Percentiles rank a stretch among this genome's conserved stretches.
phyloP scores from a whole-genome alignment of 805 yeast species.

The Schwanniomyces sp. region DNA sequence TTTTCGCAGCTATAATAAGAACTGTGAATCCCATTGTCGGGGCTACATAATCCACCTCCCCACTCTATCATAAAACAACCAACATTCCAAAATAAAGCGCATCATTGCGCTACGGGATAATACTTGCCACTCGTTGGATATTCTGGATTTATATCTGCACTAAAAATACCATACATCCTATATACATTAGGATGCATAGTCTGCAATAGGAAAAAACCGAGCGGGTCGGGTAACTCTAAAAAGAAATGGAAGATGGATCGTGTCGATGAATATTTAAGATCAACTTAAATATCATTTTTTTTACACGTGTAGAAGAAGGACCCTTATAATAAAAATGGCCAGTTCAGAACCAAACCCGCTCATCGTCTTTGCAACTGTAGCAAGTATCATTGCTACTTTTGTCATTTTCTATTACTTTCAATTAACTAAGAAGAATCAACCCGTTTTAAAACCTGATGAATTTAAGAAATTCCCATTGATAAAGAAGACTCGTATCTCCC shows the following conservation, averaged over 20 bases:
- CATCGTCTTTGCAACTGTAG: slow-evolving; percentile 39
- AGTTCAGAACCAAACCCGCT: slow-evolving; percentile 38
- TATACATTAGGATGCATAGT: neutral
- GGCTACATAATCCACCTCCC: too few species aligned
- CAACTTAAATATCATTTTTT: neutral
- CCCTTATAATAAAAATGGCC: slow-evolving; percentile 2
- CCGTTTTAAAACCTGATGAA: slow-evolving; percentile 62
- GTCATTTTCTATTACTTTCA: slow-evolving; percentile 34
- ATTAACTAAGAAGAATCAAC: slow-evolving; percentile 36
- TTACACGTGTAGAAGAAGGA: neutral
- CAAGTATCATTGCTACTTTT: slow-evolving; percentile 32
- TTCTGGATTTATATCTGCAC: neutral
- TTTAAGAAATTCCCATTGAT: slow-evolving; percentile 80
- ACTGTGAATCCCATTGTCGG: too few species aligned
- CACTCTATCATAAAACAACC: too few species aligned
- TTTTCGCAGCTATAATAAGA: neutral
- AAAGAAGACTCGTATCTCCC: slow-evolving; percentile 71
- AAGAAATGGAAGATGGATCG: neutral
- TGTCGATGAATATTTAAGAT: neutral
- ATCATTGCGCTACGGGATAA: neutral
- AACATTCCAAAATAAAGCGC: neutral
- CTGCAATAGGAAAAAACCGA: neutral
- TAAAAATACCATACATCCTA: neutral
- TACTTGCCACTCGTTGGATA: neutral
- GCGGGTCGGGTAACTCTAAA: neutral